Evolutionary conservation across 306 rosid genomes (phyloP).

Genomic region (Abrus pulchellus): DNA sequence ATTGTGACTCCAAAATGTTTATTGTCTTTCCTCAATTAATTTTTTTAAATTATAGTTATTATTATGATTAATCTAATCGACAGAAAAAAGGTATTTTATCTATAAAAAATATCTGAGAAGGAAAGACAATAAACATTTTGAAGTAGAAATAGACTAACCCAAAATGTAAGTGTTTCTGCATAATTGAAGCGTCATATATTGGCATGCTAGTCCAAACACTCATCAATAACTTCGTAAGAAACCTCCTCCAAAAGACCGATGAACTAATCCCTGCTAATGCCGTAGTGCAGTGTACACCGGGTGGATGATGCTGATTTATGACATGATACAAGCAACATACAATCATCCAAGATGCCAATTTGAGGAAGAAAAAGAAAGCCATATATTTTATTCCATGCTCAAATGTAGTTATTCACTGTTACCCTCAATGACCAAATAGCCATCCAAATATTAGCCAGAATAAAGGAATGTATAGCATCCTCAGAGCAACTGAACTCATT

Average conservation of each 20-base stretch:
- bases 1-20: too few species aligned
- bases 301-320: not conserved
- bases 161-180: not conserved
- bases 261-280: not conserved
- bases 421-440: not conserved
- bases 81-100: too few species aligned
- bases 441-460: not conserved
- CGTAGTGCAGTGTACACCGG: not conserved
- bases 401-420: not conserved
- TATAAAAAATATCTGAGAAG: too few species aligned
- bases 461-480: slow-evolving; percentile 3
- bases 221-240: not conserved
- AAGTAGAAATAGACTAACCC: too few species aligned
- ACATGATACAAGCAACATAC: not conserved
- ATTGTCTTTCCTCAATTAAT: too few species aligned
- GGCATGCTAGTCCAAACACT: slow-evolving; percentile 11
- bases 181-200: slow-evolving; percentile 22
- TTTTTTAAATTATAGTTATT: too few species aligned
- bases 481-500: not conserved
- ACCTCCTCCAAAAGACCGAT: not conserved
- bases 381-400: slow-evolving; percentile 1
- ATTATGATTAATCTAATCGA: too few species aligned
- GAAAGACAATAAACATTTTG: too few species aligned
- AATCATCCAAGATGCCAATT: slow-evolving; percentile 1
- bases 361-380: not conserved